A percentile compares a stretch with the other conserved stretches of the same genome.
Evolutionary conservation across 768 basidiomycete genomes (phyloP).

Genomic region (Tulasnella sp.): DNA sequence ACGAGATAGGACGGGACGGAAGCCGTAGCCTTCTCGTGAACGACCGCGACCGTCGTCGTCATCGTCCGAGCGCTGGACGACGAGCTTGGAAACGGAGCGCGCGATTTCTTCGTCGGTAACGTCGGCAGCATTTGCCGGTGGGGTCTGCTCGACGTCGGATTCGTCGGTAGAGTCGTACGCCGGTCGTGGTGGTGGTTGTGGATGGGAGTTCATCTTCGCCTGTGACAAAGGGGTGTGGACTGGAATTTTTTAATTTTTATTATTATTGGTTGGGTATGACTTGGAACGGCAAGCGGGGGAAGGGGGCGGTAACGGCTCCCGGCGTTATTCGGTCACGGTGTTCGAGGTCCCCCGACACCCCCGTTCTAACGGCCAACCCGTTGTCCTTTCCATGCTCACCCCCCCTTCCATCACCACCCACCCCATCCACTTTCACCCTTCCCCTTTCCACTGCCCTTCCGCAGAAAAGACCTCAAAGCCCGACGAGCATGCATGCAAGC

Average conservation of each 20-base stretch:
- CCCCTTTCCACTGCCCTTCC: too few species aligned
- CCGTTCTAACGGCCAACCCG: not conserved
- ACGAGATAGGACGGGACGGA: constrained; percentile 44
- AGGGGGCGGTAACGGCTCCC: not conserved
- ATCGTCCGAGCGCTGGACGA: not conserved
- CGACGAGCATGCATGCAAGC: not conserved
- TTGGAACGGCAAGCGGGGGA: not conserved
- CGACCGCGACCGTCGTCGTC: constrained; percentile 30
- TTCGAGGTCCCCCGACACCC: not conserved
- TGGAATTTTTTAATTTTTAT: not conserved
- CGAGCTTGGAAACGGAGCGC: constrained; percentile 15
- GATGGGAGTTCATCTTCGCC: not conserved
- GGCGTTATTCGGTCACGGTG: constrained; percentile 5
- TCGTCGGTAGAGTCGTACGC: constrained; percentile 4
- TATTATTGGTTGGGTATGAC: not conserved
- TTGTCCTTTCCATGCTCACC: not conserved
- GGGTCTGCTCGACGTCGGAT: constrained; percentile 1
- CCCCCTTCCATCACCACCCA: not conserved
- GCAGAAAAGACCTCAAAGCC: not conserved
- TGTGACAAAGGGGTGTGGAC: not conserved
- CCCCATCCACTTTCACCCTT: not conserved
- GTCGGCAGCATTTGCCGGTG: constrained; percentile 12
- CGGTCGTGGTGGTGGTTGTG: not conserved
- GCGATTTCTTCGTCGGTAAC: constrained; percentile 13
- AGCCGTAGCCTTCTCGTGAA: constrained; percentile 75